Base-by-base conservation (phyloP, 768 basidiomycete genomes). In the Panaeolus papilionaceus region DNA sequence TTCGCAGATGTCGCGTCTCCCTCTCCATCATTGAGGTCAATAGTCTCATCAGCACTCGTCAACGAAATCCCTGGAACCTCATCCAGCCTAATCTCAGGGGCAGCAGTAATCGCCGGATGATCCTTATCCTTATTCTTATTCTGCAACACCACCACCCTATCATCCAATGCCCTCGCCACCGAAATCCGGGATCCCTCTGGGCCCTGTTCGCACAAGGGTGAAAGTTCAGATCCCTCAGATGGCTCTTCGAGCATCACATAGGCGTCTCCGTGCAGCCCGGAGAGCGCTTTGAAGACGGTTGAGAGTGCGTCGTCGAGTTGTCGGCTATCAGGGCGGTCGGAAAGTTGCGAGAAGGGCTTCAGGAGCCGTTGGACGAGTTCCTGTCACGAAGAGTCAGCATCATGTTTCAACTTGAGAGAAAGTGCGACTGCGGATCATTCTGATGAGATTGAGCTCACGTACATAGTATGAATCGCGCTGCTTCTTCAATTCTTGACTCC, bases 401-500 rank as follows among this genome's bases (percentile, higher is more conserved):
- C 33, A 33, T 1, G 33, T 33, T 33, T 33, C 33, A 33, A 33
- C 3, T 5, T 33, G 33, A 2, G 33, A 33, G 33, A 33, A 3
- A 33, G 33, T 5, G 51, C 18, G 62, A 61, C 16, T 38, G 47
- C 47, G 47, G 47, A 49, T 9, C 4, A 26, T 42, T 4, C 3
- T 20, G 12, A 61, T 8, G 14, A 10, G 26, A 33, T 47, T 64
- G 62, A 58, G 80, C 88, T 47, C 70, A 93, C 92, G 75, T 93
- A 93, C 92, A 75, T 93, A 93, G 74, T 93, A 94, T 67, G 83
- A 85, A 47, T 89, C 87, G 64, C 92, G 81, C 73, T 90, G 90
- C 69, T 87, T 88, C 44, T 75, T 74, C 49, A 82, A 79, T 67
- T 91, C 89, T 40, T 74, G 77, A n/a, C 77, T 75, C 92, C 92